Evolutionary conservation across 257 asterid species (phyloP), one percentile per base, ranked within the genome.

Genomic region (Solanum clarkiae): DNA sequence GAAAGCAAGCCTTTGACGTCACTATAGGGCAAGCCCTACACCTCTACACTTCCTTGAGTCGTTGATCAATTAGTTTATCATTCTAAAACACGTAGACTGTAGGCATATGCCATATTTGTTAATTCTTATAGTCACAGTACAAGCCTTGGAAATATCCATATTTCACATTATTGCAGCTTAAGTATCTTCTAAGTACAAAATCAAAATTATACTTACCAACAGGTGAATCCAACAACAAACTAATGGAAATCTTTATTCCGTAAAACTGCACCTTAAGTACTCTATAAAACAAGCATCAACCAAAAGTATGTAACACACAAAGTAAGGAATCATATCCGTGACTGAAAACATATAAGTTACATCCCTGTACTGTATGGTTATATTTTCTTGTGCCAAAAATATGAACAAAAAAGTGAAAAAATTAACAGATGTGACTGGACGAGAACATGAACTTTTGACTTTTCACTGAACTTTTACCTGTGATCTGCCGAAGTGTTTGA

Each of bases 401-500:
- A 36, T 36, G 16, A 69, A 24, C 47, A 4, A 17, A 40, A 36
- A 69, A 2, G 4, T 36, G 6, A 69, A 69, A 26, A 69, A 51
- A 77, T 3, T 40, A 16, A 51, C 51, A 49, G 40, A 77, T 9
- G 16, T 15, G 26, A 51, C 63, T 24, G 2, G 47, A 77, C 10
- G 51, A 54, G 6, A 77, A 77, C 82, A 8, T 51, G 53, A 53
- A 1, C 45, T 45, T 77, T 51, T 15, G n/a, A 20, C 18, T 10
- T 77, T 77, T 77, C 47, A 77, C 45, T 26, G 51, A 75, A 26
- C 9, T 4, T 51, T 77, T 79, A 96, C 99, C 98, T 94, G 92
- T 12, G 99, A 92, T 86, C 91, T 93, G 49, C 97, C 98, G 36
- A 95, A 91, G 82, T 89, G 92, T 55, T 91, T 92, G 84, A 95